A percentile compares a stretch with the other conserved stretches of the same genome.
Conservation (phyloP, 176 grass and related monocot species). For the Neostapfia colusana region DNA sequence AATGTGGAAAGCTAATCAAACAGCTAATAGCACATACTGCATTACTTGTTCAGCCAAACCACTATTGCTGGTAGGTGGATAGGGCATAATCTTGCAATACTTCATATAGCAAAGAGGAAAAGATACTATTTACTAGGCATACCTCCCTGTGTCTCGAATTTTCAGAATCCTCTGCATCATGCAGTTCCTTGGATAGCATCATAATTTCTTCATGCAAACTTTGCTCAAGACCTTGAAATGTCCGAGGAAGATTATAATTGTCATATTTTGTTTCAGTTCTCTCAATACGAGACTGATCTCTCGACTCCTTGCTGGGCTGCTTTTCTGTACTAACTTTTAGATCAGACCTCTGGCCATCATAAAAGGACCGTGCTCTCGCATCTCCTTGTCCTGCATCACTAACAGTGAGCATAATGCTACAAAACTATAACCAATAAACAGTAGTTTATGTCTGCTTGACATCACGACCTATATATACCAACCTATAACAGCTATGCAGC, state of each 20-base stretch:
- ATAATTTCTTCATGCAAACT: constrained; percentile 78
- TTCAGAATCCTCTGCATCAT: constrained; percentile 83
- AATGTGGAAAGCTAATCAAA: not conserved
- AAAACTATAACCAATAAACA: constrained; percentile 24
- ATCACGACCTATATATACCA: not conserved
- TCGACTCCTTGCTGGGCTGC: constrained; percentile 50
- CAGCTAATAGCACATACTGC: not conserved
- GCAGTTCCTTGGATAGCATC: constrained; percentile 76
- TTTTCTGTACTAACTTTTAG: constrained; percentile 68
- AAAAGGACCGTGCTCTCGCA: constrained; percentile 49
- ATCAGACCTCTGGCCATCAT: constrained; percentile 64
- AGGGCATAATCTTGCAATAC: constrained; percentile 15
- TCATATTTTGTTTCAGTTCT: constrained; percentile 50
- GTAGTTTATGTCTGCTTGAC: not conserved
- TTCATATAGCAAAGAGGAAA: not conserved
- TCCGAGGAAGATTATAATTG: constrained; percentile 60
- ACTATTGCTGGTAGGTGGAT: constrained; percentile 4
- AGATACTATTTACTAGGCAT: not conserved
- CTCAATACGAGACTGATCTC: constrained; percentile 40
- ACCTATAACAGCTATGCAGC: not conserved
- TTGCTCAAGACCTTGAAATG: constrained; percentile 82
- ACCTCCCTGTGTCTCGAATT: constrained; percentile 82
- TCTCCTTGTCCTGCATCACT: constrained; percentile 43
- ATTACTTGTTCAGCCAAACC: not conserved
- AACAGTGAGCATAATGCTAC: constrained; percentile 15